A percentile compares a stretch with the other conserved stretches of the same genome.
Conservation (phyloP, 257 asterid genomes). For the Penstemon barbatus region DNA sequence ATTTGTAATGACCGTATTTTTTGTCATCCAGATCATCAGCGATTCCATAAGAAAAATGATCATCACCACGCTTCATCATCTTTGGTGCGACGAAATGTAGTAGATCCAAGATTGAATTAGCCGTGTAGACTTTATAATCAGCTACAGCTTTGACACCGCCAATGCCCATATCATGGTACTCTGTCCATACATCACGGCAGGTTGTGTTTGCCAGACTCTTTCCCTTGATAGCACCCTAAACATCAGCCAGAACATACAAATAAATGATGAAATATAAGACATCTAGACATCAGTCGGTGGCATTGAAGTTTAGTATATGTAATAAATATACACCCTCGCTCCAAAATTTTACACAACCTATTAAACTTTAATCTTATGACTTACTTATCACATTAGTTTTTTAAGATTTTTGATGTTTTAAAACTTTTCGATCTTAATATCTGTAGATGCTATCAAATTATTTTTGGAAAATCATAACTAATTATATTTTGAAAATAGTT, state of each 20-base stretch:
- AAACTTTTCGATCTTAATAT: no score
- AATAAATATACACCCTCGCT: no score
- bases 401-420: no score
- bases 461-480: no score
- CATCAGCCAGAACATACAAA: constrained; percentile 22
- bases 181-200: constrained; percentile 75
- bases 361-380: no score
- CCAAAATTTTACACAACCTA: no score
- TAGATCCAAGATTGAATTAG: constrained; percentile 56
- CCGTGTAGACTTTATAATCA: constrained; percentile 63
- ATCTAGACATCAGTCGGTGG: background rate
- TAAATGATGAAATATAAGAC: constrained; percentile 10
- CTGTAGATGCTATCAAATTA: no score
- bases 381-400: no score
- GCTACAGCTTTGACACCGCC: constrained; percentile 67
- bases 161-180: constrained; percentile 77
- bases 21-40: constrained; percentile 63
- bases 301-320: no score
- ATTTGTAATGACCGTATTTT: constrained; percentile 66
- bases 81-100: constrained; percentile 81
- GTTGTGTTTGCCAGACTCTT: constrained; percentile 54
- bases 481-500: no score
- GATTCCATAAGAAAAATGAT: constrained; percentile 78
- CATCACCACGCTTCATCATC: constrained; percentile 86
- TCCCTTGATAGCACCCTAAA: constrained; percentile 67